These are phyloP conservation scores for Chlorella sp. DNA, from an alignment of 139 green algal genomes.

Conservation along the genomic window DNA sequence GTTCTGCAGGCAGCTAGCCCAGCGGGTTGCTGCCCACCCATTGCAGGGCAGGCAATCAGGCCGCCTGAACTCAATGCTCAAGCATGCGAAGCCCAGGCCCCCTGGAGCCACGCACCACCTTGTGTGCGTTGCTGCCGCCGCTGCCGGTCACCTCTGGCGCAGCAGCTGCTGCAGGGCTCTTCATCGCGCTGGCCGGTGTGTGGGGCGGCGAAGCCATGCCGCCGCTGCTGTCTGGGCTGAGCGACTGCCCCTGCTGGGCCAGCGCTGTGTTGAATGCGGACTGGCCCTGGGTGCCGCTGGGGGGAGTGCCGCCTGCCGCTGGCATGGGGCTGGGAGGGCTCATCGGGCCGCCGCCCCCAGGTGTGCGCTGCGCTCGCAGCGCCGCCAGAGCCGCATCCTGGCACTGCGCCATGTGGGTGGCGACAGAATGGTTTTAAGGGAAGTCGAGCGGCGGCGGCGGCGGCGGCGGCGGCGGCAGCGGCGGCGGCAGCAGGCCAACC, in stretches of 20 bases:
- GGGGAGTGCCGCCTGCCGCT: not conserved
- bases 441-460: no score
- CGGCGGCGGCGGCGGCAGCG: no score
- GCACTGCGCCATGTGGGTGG: not conserved
- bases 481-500: no score
- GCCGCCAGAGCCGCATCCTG: slow-evolving; percentile 12
- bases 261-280: not conserved
- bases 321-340: no score
- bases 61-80: no score
- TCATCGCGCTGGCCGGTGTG: not conserved
- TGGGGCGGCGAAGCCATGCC: not conserved
- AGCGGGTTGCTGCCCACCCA: no score
- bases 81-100: not conserved
- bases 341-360: not conserved
- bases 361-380: not conserved
- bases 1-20: no score
- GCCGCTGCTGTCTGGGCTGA: not conserved
- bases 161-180: not conserved
- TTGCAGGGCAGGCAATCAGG: no score
- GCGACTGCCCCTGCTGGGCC: not conserved
- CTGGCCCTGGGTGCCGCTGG: not conserved
- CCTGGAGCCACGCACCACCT: not conserved
- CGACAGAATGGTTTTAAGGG: no score
- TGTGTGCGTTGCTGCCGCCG: not conserved
- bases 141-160: not conserved